Evolutionary conservation across 306 rosid species (phyloP).

Genomic region (Quercus suber): DNA sequence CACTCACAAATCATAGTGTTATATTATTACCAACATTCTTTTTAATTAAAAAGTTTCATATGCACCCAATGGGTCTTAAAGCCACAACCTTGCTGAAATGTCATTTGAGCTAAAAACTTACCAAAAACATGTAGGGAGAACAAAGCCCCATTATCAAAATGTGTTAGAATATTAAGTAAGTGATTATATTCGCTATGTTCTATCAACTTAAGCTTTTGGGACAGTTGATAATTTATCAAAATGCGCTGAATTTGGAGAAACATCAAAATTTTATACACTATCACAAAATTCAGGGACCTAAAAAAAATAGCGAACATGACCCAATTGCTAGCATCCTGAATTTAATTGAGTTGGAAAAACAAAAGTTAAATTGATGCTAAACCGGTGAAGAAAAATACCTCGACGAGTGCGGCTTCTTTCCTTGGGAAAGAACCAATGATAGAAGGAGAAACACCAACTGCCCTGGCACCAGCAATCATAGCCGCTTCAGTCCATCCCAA

Average conservation of each 20-base stretch:
- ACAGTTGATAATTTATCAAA: neutral
- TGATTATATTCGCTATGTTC: too few species aligned
- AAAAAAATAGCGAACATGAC: neutral
- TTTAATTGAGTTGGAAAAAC: too few species aligned
- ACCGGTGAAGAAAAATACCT: slow-evolving; percentile 38
- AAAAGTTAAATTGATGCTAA: neutral
- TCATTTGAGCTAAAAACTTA: neutral
- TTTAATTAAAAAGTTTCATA: neutral
- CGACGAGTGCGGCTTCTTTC: slow-evolving; percentile 85
- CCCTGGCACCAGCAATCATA: slow-evolving; percentile 79
- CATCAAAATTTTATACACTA: too few species aligned
- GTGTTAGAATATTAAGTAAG: too few species aligned
- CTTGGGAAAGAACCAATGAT: slow-evolving; percentile 78
- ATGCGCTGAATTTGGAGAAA: too few species aligned
- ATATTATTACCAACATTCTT: neutral
- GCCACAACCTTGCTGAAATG: neutral
- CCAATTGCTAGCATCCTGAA: neutral
- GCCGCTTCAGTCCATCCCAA: slow-evolving; percentile 91
- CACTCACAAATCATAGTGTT: neutral
- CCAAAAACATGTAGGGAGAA: neutral
- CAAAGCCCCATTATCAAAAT: neutral
- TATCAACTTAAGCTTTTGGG: too few species aligned
- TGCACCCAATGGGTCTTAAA: neutral
- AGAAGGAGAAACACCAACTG: slow-evolving; percentile 74
- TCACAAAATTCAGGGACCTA: neutral